Evolutionary conservation across 2,329 filamentous ascomycete genomes (phyloP).

Genomic region (Stemphylium lycopersici): DNA sequence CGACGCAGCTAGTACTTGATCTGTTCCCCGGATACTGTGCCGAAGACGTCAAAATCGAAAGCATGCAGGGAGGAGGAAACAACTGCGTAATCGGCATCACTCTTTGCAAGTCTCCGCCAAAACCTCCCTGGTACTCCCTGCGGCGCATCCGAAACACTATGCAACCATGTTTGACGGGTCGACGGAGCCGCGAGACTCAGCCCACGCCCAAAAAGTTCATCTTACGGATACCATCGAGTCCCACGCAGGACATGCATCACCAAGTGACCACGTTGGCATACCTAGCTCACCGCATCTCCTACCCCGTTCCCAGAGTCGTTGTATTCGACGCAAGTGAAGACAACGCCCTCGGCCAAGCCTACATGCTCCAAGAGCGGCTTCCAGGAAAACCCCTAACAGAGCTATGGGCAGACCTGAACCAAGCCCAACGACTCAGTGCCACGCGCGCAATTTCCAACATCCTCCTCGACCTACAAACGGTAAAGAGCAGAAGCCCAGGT

Average conservation of each 20-base stretch:
- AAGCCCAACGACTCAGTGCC: slow-evolving; percentile 9
- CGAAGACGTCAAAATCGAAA: not conserved
- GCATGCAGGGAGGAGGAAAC: not conserved
- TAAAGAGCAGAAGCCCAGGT: not conserved
- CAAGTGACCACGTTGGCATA: not conserved
- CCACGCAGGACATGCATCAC: not conserved
- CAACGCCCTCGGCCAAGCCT: slow-evolving; percentile 12
- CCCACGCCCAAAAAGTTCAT: not conserved
- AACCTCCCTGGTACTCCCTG: not conserved
- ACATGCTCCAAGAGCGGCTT: slow-evolving; percentile 22
- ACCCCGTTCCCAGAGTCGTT: slow-evolving; percentile 12
- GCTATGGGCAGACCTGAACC: slow-evolving; percentile 7
- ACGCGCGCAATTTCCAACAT: not conserved
- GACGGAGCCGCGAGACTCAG: not conserved
- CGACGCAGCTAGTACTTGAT: not conserved
- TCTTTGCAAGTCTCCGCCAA: not conserved
- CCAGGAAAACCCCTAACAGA: slow-evolving; percentile 5
- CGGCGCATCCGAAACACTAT: not conserved
- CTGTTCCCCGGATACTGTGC: not conserved
- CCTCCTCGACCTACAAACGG: not conserved
- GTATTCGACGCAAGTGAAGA: slow-evolving; percentile 1
- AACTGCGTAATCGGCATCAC: not conserved
- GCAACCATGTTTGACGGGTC: too few relatives aligned
- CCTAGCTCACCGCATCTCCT: not conserved
- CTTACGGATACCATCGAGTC: not conserved